Base-by-base conservation (phyloP, 495 filamentous ascomycete genomes). In the Aspergillus avenaceus region DNA sequence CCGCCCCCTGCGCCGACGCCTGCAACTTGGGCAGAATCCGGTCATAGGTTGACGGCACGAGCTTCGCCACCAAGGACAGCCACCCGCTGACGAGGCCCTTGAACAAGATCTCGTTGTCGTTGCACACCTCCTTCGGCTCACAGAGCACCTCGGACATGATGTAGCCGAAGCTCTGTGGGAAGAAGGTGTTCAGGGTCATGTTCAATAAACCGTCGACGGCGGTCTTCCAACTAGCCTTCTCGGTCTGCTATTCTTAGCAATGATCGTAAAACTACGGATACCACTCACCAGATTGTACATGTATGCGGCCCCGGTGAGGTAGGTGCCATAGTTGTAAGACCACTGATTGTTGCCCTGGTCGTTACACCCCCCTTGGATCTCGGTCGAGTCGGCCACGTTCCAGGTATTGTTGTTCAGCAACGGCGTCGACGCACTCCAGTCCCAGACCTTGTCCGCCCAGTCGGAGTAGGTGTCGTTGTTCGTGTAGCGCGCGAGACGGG, bases 31-130 rank as follows among this genome's bases (percentile, higher is more conserved):
- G 80, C 63, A 83, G 79, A 63, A 95, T 82, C 2, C 61, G 64
- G 37, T 76, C 63, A 41, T 72, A 77, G 1, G 85, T 89, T 58
- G 78, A 85, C 1, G 74, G 74, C 11, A 72, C 71, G 1, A 91
- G 76, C 50, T 90, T 82, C 0, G 83, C 82, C 5, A 84, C 81
- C 6, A 81, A 76, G 1, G 85, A 82, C 70, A 96, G 80, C 86
- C 88, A 92, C 5, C 84, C 79, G 6, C 84, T 72, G 7, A 90
- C 73, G 55, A 89, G 86, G 4, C 86, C 87, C 61, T 92, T 92
- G 78, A 95, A 93, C 21, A 82, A 81, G 43, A 84, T 81, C 59
- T 90, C 85, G 66, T 92, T 87, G 46, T 79, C 60, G 58, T 90
- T 77, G 66, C 88, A 90, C 0, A 58, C 70, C 40, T 71, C 61